phyloP scores from a whole-genome alignment of 768 basidiomycete genomes.

The Lactarius evosmus region DNA sequence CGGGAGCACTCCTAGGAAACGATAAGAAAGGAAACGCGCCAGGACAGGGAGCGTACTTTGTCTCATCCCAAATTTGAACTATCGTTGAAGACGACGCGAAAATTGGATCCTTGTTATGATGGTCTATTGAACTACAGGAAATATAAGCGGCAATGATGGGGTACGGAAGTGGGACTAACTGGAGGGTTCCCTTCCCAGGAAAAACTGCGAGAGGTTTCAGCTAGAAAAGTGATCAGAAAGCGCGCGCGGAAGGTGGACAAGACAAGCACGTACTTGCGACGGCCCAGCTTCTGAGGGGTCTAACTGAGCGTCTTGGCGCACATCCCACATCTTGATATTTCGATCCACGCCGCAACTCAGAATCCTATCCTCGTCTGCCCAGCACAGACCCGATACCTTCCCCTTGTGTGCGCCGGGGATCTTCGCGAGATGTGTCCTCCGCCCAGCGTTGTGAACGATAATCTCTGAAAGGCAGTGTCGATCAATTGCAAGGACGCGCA shows the following conservation, averaged over 20 bases:
- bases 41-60: constrained; percentile 54
- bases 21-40: constrained; percentile 1
- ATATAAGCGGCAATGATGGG: constrained; percentile 4
- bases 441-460: constrained; percentile 77
- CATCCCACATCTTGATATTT: constrained; percentile 79
- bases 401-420: constrained; percentile 77
- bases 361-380: constrained; percentile 57
- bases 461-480: constrained; percentile 51
- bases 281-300: constrained; percentile 37
- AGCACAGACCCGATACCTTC: constrained; percentile 80
- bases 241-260: background rate
- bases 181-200: constrained; percentile 80
- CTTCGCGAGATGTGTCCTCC: constrained; percentile 50
- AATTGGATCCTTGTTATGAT: constrained; percentile 82
- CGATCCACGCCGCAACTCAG: constrained; percentile 82
- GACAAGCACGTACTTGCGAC: constrained; percentile 37
- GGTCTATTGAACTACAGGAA: constrained; percentile 76
- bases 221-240: constrained; percentile 18
- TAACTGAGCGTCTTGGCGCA: constrained; percentile 32
- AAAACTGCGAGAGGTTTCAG: constrained; percentile 59
- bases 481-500: constrained; percentile 61
- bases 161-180: background rate
- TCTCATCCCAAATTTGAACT: constrained; percentile 98
- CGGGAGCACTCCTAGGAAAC: constrained; percentile 63
- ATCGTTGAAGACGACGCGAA: constrained; percentile 93